A percentile compares a stretch with the other conserved stretches of the same genome.
phyloP scores from a whole-genome alignment of 148 eudicot species.

The Vaccinium myrtillus region DNA sequence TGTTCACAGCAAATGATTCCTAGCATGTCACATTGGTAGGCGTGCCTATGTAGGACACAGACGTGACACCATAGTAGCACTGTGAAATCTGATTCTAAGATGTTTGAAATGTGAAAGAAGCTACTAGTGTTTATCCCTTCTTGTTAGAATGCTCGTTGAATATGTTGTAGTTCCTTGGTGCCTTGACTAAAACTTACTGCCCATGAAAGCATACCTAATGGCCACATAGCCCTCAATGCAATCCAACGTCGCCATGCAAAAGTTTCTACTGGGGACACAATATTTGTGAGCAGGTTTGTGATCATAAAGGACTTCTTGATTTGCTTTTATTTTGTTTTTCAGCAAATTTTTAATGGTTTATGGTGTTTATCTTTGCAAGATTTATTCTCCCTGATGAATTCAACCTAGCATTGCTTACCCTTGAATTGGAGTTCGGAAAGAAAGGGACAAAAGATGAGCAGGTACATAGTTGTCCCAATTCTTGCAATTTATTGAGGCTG shows the following conservation, averaged over 20 bases:
- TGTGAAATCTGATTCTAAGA: neutral
- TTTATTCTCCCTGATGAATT: conserved; percentile 76
- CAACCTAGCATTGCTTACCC: conserved; percentile 69
- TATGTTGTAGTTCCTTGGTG: conserved; percentile 10
- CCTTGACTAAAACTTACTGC: conserved; percentile 52
- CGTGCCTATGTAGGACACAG: neutral
- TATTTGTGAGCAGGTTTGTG: conserved; percentile 59
- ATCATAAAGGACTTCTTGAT: neutral
- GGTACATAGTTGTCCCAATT: conserved; percentile 28
- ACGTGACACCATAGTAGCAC: neutral
- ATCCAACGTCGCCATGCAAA: conserved; percentile 64
- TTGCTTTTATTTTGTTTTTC: neutral
- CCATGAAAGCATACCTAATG: conserved; percentile 52
- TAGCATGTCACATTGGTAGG: neutral
- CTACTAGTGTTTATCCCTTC: neutral
- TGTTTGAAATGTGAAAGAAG: conserved; percentile 8
- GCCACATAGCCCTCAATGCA: conserved; percentile 65
- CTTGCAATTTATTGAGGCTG: neutral
- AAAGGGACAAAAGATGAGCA: conserved; percentile 73
- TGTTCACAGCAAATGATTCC: neutral
- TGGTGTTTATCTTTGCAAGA: conserved; percentile 30
- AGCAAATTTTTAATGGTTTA: conserved; percentile 7
- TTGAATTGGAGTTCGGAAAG: conserved; percentile 83
- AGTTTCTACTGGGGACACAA: conserved; percentile 60
- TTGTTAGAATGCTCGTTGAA: conserved; percentile 14